Base-by-base conservation (phyloP, 2,329 filamentous ascomycete species). In the Exophiala aquamarina region DNA sequence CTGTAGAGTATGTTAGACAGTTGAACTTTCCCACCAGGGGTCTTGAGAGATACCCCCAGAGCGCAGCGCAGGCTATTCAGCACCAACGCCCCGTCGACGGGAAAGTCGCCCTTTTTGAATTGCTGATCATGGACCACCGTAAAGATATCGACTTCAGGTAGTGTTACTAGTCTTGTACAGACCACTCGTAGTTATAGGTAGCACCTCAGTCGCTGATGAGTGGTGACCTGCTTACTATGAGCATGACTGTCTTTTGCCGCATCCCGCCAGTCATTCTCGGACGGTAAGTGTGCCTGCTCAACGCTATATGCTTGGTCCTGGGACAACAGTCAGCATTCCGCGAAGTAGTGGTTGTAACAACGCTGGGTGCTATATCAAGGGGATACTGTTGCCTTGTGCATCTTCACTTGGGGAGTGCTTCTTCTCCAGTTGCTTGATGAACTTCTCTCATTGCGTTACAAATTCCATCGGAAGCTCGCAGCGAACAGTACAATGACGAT, bases 1-100 rank as follows among this genome's bases (percentile, higher is more conserved):
- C 44, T 15, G 44, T 41, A 20, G 48, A 42, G 33, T 50, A 44
- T 4, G 49, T 48, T 35, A 50, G n/a, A n/a, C n/a, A n/a, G 39
- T 42, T 47, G 21, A 31, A 43, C 48, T 28, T 26, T 50, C 11
- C 32, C 33, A 35, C 43, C 15, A 13, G 43, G 38, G 38, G 49
- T 49, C 31, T 43, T 41, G 6, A 50, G 23, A 17, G 49, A 37
- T 20, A 44, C 44, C 13, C 48, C 48, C 14, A 50, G 28, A 32
- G 36, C 48, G 19, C 44, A 17, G 26, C 21, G 44, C 15, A 50
- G 19, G 38, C 44, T 44, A 32, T 37, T 44, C 20, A 29, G n/a
- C 20, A 44, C 41, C 29, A 44, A 26, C 33, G 40, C 20, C 34
- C 32, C 46, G 35, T 49, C 40, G 26, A 31, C 32, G 11, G 41